Base-by-base conservation (phyloP, 352 stramenopile genomes). In the Aphanomyces astaci region DNA sequence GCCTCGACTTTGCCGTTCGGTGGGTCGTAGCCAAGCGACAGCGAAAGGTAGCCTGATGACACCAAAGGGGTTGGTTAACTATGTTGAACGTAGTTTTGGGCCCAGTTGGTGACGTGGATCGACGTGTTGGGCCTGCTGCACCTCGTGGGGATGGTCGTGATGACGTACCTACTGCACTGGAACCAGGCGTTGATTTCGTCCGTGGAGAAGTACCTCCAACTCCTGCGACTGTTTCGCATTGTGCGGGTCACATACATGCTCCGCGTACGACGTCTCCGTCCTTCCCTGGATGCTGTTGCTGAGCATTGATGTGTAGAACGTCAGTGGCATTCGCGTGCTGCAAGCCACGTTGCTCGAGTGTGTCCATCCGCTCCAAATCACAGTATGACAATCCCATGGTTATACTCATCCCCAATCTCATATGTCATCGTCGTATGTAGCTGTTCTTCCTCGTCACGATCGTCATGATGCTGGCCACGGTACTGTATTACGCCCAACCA, bases 361-460 rank as follows among this genome's bases (percentile, higher is more conserved):
- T 25, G 24, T 55, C 5, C 15, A n/a, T 4, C 64, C 53, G 32
- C 36, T 64, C 11, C 36, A 52, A 54, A 43, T 63, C 43, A 64
- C 49, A 36, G 49, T 64, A 43, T 15, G 25, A 43, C 7, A 32
- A 63, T 7, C 11, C 13, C 25, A 22, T 56, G 62, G 3, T n/a
- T n/a, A n/a, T 43, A 36, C 52, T 1, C 4, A 63, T 13, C n/a
- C n/a, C n/a, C n/a, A n/a, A n/a, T n/a, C n/a, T n/a, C n/a, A n/a
- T n/a, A n/a, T n/a, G n/a, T n/a, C n/a, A n/a, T n/a, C n/a, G n/a
- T n/a, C n/a, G n/a, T n/a, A 15, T 43, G 27, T 70, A 64, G 48
- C 32, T 63, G 36, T 92, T 90, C 69, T 92, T 92, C 63, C 74
- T 92, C 2, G 82, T 88, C 40, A 90, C 81, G 17, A 56, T 90